Percentiles rank a stretch among this genome's conserved stretches.
Conservation (phyloP, 768 basidiomycete genomes). For the Leccinum disarticulatum region DNA sequence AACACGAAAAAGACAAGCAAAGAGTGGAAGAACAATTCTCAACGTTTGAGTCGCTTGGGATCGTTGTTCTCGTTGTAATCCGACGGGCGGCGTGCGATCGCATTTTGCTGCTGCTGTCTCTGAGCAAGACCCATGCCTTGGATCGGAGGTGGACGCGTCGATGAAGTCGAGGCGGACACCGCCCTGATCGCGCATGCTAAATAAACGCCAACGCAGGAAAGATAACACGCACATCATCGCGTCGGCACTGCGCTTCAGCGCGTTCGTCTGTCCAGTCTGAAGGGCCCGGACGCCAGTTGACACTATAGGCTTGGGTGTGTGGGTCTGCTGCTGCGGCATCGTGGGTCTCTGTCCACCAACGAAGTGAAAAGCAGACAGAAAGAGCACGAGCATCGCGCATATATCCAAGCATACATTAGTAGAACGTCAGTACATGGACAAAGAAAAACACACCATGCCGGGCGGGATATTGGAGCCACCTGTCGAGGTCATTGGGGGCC, state of each 20-base stretch:
- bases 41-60: constrained; percentile 45
- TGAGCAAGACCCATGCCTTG: constrained; percentile 43
- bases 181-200: constrained; percentile 8
- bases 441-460: constrained; percentile 39
- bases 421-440: not conserved
- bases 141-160: constrained; percentile 23
- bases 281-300: constrained; percentile 9
- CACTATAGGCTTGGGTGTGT: constrained; percentile 2
- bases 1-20: not conserved
- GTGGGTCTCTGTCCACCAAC: not conserved
- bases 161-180: constrained; percentile 20
- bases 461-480: constrained; percentile 53
- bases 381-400: not conserved
- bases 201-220: not conserved
- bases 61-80: constrained; percentile 26
- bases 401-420: constrained; percentile 2
- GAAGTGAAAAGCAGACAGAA: not conserved
- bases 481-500: constrained; percentile 28
- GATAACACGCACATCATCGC: constrained; percentile 28
- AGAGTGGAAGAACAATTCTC: constrained; percentile 1
- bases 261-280: constrained; percentile 9
- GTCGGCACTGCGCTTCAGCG: constrained; percentile 37
- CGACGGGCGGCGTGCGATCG: constrained; percentile 19
- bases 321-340: constrained; percentile 1
- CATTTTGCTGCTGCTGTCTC: constrained; percentile 29